Conservation (phyloP, 2,329 filamentous ascomycete genomes). For the Ilyonectria sp. region DNA sequence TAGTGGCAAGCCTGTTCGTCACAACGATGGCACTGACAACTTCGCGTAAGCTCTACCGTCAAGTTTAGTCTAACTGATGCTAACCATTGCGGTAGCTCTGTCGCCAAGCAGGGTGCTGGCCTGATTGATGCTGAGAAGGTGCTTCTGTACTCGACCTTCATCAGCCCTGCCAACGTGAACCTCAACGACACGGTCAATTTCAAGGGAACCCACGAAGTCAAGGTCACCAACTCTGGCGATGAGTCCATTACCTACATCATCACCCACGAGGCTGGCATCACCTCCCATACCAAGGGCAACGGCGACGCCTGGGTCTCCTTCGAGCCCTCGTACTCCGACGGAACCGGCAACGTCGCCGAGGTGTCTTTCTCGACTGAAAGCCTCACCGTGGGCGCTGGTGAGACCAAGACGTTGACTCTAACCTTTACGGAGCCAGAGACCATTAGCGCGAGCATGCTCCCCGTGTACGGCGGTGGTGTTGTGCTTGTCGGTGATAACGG, state of each 20-base stretch:
- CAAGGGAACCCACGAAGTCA: slow-evolving; percentile 12
- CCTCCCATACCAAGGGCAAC: slow-evolving; percentile 3
- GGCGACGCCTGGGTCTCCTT: slow-evolving; percentile 16
- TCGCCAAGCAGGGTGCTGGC: slow-evolving; percentile 17
- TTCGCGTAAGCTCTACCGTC: background rate
- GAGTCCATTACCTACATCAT: slow-evolving; percentile 21
- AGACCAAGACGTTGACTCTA: background rate
- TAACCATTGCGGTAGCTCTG: slow-evolving; percentile 4
- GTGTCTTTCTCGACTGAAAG: slow-evolving; percentile 2
- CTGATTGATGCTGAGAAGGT: slow-evolving; percentile 16
- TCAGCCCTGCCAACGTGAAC: slow-evolving; percentile 21
- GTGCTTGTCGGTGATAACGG: slow-evolving; percentile 16
- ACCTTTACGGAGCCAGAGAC: slow-evolving; percentile 10
- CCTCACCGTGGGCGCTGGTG: background rate
- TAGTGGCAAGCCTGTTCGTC: slow-evolving; percentile 6
- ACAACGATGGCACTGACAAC: background rate
- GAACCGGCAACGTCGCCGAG: background rate
- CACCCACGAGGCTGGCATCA: slow-evolving; percentile 12
- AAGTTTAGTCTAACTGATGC: background rate
- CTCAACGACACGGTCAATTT: slow-evolving; percentile 31
- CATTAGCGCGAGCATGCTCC: slow-evolving; percentile 7
- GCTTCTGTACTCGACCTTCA: slow-evolving; percentile 9
- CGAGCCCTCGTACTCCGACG: background rate
- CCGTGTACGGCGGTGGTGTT: slow-evolving; percentile 22
- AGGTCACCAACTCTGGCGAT: slow-evolving; percentile 14